A percentile compares a stretch with the other conserved stretches of the same genome.
phyloP scores from a whole-genome alignment of 805 yeast genomes.

The Myxozyma vanderwaltii region DNA sequence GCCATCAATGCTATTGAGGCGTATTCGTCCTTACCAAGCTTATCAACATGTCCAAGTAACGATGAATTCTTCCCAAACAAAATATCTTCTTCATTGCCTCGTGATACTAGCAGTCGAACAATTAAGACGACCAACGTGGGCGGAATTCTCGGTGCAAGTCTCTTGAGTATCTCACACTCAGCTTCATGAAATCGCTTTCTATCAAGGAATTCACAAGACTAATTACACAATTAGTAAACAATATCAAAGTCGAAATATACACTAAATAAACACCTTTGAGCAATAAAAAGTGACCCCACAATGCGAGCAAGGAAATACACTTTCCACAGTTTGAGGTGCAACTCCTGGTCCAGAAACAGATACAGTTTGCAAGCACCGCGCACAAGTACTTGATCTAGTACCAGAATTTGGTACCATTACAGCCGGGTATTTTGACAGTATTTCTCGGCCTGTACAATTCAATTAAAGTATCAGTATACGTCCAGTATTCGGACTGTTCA shows the following conservation, averaged over 20 bases:
- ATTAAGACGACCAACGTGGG: conserved; percentile 6
- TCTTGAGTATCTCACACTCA: conserved; percentile 11
- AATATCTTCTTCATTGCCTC: not conserved
- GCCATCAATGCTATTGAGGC: conserved; percentile 6
- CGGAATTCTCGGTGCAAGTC: conserved; percentile 2
- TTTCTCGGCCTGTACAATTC: not conserved
- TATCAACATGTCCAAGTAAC: conserved; percentile 5
- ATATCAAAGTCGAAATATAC: not conserved
- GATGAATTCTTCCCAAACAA: not conserved
- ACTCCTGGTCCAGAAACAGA: not conserved
- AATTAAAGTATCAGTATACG: not conserved
- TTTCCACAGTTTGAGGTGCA: conserved; percentile 3
- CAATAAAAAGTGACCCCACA: conserved; percentile 19
- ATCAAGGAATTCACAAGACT: conserved; percentile 19
- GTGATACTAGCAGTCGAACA: conserved; percentile 12
- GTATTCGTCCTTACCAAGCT: conserved; percentile 4
- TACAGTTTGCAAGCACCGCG: conserved; percentile 7
- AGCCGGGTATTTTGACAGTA: conserved; percentile 3
- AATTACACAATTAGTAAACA: not conserved
- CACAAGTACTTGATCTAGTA: conserved; percentile 8
- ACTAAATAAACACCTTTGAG: conserved; percentile 4
- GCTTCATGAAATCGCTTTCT: conserved; percentile 11
- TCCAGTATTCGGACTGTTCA: not conserved
- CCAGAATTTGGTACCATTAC: conserved; percentile 10
- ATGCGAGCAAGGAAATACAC: conserved; percentile 7